These are phyloP conservation scores for Typha latifolia DNA, from an alignment of 176 grass and related monocot species.

Conservation along the genomic window DNA sequence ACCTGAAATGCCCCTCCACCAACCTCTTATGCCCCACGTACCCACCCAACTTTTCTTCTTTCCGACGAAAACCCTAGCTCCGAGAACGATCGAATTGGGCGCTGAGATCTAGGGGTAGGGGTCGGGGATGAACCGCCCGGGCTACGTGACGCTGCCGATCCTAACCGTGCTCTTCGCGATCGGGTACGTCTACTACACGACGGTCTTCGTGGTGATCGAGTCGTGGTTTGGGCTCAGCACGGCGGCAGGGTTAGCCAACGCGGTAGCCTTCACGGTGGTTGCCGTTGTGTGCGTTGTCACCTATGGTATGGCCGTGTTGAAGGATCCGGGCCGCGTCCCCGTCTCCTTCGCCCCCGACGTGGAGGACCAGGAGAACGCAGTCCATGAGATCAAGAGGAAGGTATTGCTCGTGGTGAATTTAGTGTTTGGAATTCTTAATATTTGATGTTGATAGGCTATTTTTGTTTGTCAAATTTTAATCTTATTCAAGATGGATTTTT, in stretches of 20 bases:
- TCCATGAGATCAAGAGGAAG: constrained; percentile 13
- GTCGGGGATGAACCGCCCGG: constrained; percentile 40
- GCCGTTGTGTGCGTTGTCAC: constrained; percentile 44
- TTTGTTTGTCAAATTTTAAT: too few relatives aligned
- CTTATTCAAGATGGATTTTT: too few relatives aligned
- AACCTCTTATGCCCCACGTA: neutral
- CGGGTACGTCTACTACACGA: constrained; percentile 78
- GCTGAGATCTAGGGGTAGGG: neutral
- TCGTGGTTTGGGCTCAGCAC: constrained; percentile 65
- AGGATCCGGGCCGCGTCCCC: constrained; percentile 87
- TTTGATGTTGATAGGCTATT: too few relatives aligned
- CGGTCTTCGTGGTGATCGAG: constrained; percentile 80
- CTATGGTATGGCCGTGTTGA: constrained; percentile 50
- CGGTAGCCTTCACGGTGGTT: constrained; percentile 39
- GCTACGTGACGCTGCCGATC: constrained; percentile 88
- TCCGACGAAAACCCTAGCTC: neutral
- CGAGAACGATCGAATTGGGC: neutral
- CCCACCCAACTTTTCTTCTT: neutral
- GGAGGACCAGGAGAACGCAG: constrained; percentile 41
- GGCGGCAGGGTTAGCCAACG: constrained; percentile 67
- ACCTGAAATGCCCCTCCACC: constrained; percentile 1
- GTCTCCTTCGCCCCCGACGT: constrained; percentile 73
- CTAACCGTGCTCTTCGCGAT: constrained; percentile 68
- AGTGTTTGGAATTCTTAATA: too few relatives aligned
- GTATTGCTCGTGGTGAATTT: neutral